Base-by-base conservation (phyloP, 345 rosid genomes). In the Brassica juncea region DNA sequence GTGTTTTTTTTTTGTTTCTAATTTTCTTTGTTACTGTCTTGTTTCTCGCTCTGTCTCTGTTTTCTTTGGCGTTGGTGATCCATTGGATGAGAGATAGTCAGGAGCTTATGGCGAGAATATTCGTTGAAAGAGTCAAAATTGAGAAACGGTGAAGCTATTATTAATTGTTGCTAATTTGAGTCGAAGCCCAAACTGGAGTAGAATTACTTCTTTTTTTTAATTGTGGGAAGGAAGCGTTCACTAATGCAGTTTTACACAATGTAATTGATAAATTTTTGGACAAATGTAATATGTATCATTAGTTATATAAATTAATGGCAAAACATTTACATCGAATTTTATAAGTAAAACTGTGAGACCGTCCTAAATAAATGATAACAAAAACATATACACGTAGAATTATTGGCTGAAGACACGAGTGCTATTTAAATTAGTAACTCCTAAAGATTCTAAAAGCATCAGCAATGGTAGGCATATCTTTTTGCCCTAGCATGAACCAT, bases 381-480 rank as follows among this genome's bases (percentile, higher is more conserved):
- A 35, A 8, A 35, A 6, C 8, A 6, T 35, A 6, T 35, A 35
- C 4, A 28, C 4, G 31, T 28, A 28, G 31, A 28, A 28, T 28
- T 28, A 28, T 28, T 28, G 31, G 31, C 31, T 28, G 37, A 34
- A 34, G 37, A 34, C 37, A 34, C 37, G 37, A 34, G 8, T 34
- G 37, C 37, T 34, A 34, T 34, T 95, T 86, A 88, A 86, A 74
- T 74, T 93, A 91, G 98, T 91, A 86, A 80, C 44, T 69, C 61
- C 69, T 10, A 30, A 25, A 61, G 67, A 65, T 32, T 32, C 35
- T 32, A 4, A 32, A 32, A 32, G 35, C 35, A 32, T 32, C 35
- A 32, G 35, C 7, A 32, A 32, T 32, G 35, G 35, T 32, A 32
- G 35, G 7, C 7, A 32, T 32, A 32, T 95, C 78, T 95, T 98